phyloP scores from a whole-genome alignment of 2,329 filamentous ascomycete species.

The Intubia oerlemansii region DNA sequence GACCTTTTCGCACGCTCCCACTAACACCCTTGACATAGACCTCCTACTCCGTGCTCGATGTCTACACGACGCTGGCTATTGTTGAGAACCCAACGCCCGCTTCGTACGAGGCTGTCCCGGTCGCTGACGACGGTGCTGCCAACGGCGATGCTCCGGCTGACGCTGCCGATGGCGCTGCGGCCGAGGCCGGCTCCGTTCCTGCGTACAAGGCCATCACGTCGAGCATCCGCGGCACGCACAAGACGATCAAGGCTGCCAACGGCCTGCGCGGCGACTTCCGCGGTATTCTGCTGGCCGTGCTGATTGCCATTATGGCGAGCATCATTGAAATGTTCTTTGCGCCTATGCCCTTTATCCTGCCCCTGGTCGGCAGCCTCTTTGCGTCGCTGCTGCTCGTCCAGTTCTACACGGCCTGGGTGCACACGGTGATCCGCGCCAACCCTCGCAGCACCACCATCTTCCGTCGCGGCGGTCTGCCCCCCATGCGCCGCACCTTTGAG shows the following conservation, averaged over 20 bases:
- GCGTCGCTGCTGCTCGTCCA: conserved; percentile 42
- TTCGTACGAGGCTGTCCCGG: conserved; percentile 26
- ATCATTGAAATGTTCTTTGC: conserved; percentile 23
- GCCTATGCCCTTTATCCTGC: conserved; percentile 14
- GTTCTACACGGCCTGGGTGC: conserved; percentile 60
- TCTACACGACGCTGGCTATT: conserved; percentile 34
- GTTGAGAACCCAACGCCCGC: conserved; percentile 35
- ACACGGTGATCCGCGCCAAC: conserved; percentile 53
- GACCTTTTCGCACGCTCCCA: too few species aligned
- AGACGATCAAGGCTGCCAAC: conserved; percentile 35
- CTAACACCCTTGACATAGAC: conserved; percentile 14
- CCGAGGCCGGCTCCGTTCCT: conserved; percentile 15
- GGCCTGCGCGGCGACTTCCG: conserved; percentile 50
- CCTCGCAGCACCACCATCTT: conserved; percentile 31
- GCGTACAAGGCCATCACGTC: conserved; percentile 22
- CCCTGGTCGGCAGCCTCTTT: conserved; percentile 23
- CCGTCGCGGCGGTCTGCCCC: conserved; percentile 43
- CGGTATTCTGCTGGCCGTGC: conserved; percentile 33
- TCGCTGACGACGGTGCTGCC: conserved; percentile 5
- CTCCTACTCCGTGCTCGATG: conserved; percentile 25
- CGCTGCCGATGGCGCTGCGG: conserved; percentile 15
- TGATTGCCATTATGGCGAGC: conserved; percentile 13
- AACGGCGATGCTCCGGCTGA: conserved; percentile 15
- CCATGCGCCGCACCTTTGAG: conserved; percentile 39
- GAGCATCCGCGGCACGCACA: conserved; percentile 27